Base-by-base conservation (phyloP, 2,329 filamentous ascomycete genomes). In the Lasiodiplodia gonubiensis region DNA sequence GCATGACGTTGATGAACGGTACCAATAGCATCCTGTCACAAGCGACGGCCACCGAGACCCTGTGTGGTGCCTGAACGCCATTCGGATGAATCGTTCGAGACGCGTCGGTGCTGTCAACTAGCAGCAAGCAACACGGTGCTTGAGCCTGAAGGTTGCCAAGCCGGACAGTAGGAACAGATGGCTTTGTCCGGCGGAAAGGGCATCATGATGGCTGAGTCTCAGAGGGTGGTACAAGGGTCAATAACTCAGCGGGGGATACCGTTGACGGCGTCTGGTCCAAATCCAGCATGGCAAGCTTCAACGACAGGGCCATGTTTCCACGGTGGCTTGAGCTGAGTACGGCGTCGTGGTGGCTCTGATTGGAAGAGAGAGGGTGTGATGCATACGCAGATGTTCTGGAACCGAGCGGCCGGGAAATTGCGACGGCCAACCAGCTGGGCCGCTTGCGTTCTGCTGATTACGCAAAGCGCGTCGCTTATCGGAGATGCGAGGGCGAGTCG, bases 321-420 rank as follows among this genome's bases (percentile, higher is more conserved):
- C 1, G 21, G 39, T 63, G 59, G 59, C 59, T 63, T 27, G 27
- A 63, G 59, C 59, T 63, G 59, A 63, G 37, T 27, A 35, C 11
- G 59, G 59, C 30, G 57, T 18, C 30, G 46, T 6, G 1, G 30
- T 11, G 59, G 18, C 42, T 63, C n/a, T 51, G 42, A 63, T 63
- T 63, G 46, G 59, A 12, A 8, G 53, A 21, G 42, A 46, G 7
- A 11, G 18, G 10, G 16, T 42, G 39, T 16, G 14, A 42, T 6
- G 16, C 39, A 46, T 33, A 33, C 30, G 30, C 8, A 10, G 42
- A 10, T 46, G 42, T 18, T 11, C 18, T 46, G 53, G 53, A 55
- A 18, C 27, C 30, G 7, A 37, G 53, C 33, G 35, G 3, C 14
- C 53, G 53, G 53, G 53, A 42, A 35, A 57, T 57, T 55, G 52